Conservation (phyloP, 2,329 filamentous ascomycete species). For the Allantophomopsis cytisporea region DNA sequence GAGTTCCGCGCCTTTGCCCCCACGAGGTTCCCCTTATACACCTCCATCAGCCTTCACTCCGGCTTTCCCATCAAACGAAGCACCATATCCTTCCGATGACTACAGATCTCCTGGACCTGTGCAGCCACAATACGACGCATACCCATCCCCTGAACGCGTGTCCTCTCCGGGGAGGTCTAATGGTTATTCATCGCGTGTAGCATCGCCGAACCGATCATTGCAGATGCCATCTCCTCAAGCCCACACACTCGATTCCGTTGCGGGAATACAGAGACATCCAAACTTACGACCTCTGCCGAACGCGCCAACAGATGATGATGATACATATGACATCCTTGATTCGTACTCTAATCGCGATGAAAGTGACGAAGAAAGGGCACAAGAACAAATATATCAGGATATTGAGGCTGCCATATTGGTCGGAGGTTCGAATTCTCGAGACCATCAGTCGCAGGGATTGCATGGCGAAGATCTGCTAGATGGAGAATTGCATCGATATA, state of each 20-base stretch:
- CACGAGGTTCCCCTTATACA: conserved; percentile 11
- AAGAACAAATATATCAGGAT: conserved; percentile 20
- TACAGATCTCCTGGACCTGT: conserved; percentile 8
- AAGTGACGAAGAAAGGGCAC: conserved; percentile 12
- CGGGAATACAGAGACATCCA: conserved; percentile 17
- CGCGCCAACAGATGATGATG: conserved; percentile 14
- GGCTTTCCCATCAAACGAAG: conserved; percentile 14
- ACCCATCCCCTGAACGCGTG: no score
- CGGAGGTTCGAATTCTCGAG: conserved; percentile 6
- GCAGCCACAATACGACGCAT: conserved; percentile 7
- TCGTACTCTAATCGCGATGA: conserved; percentile 11
- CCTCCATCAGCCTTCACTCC: conserved; percentile 7
- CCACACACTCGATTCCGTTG: background rate
- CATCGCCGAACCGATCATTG: no score
- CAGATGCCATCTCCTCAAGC: no score
- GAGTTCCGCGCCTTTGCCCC: conserved; percentile 10
- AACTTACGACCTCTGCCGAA: conserved; percentile 18
- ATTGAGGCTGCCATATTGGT: conserved; percentile 18
- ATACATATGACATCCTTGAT: conserved; percentile 12
- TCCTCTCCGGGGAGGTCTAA: no score
- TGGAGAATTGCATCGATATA: conserved; percentile 33
- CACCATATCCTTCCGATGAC: conserved; percentile 10
- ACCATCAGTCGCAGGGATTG: conserved; percentile 22
- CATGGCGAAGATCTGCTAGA: conserved; percentile 22
- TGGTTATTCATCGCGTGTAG: no score